A percentile compares a stretch with the other conserved stretches of the same genome.
Evolutionary conservation across 495 filamentous ascomycete species (phyloP).

Genomic region (Trichoderma virens): DNA sequence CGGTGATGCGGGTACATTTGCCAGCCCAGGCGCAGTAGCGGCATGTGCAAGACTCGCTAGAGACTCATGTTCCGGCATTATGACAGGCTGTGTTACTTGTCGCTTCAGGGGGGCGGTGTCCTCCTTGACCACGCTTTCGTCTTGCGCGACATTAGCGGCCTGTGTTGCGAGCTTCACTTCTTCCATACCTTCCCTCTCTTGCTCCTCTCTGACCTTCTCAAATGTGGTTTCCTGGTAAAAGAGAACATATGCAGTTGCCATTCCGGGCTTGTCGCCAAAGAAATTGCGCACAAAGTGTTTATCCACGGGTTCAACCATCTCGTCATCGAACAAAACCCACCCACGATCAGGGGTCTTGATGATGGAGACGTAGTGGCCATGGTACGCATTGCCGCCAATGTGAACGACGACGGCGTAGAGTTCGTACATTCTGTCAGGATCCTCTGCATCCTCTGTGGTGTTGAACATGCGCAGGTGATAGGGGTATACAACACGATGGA

Average conservation of each 20-base stretch:
- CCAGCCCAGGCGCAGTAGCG: slow-evolving; percentile 49
- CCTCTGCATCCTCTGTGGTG: slow-evolving; percentile 93
- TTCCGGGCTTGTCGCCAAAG: slow-evolving; percentile 84
- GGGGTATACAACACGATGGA: slow-evolving; percentile 93
- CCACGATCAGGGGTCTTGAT: slow-evolving; percentile 96
- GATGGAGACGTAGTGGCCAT: slow-evolving; percentile 94
- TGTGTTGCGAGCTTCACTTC: slow-evolving; percentile 49
- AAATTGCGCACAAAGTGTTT: slow-evolving; percentile 96
- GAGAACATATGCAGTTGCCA: slow-evolving; percentile 92
- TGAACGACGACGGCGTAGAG: slow-evolving; percentile 98
- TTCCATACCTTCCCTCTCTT: slow-evolving; percentile 73
- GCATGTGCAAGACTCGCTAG: slow-evolving; percentile 50
- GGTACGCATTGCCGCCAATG: slow-evolving; percentile 95
- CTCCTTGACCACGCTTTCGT: slow-evolving; percentile 34
- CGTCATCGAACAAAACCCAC: slow-evolving; percentile 95
- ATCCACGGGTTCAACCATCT: slow-evolving; percentile 96
- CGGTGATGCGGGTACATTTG: slow-evolving; percentile 10
- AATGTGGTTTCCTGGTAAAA: slow-evolving; percentile 97
- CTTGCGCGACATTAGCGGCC: slow-evolving; percentile 46
- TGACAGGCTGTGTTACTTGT: slow-evolving; percentile 31
- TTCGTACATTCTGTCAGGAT: slow-evolving; percentile 92
- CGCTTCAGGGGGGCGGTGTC: slow-evolving; percentile 25
- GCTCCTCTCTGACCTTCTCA: slow-evolving; percentile 72
- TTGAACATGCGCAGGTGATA: slow-evolving; percentile 96
- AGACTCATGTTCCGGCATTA: slow-evolving; percentile 43